Base-by-base conservation (phyloP, 495 filamentous ascomycete species). In the Pyronema domesticum region DNA sequence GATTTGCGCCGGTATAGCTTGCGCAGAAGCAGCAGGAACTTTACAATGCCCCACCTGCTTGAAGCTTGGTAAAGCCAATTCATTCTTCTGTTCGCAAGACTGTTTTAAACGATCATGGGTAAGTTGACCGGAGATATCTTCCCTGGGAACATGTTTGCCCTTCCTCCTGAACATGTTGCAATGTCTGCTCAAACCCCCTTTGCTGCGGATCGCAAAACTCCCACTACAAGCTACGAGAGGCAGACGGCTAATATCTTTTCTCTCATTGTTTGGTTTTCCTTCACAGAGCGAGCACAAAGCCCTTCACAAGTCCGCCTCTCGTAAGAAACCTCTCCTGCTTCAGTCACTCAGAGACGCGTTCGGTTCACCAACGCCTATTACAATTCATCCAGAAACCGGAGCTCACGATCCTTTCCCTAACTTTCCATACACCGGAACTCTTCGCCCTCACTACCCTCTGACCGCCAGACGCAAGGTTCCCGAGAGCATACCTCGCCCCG, bases 81-180 rank as follows among this genome's bases (percentile, higher is more conserved):
- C 86, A 71, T 94, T 78, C 68, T 98, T 96, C 74, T 98, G 91
- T 73, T 87, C 87, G 9, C 93, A 98, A 66, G 93, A 96, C 63
- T 98, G 91, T 75, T 98, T 98, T 72, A 96, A 95, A 74, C 79
- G 79, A 65, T 96, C 86, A 72, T 98, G 91, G 91, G 91, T 96
- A 78, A 65, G 82, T 53, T 5, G 23, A 30, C 23, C 23, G 23
- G 23, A 30, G 5, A 30, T 30, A 30, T 30, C 23, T 30, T 30
- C 23, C 23, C 62, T 50, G 3, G n/a, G 1, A 15, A 17, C 5
- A 37, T 30, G 23, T 30, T 30, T 30, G 1, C 1, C 23, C 45
- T 35, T 59, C 57, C 48, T 44, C 42, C 18, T 47, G 10, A 14
- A 5, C 23, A 14, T 19, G 15, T 34, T 30, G 33, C 37, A 9